Evolutionary conservation across 2,329 filamentous ascomycete genomes (phyloP), one percentile per base, ranked within the genome.

Genomic region (Claviceps lovelessii): DNA sequence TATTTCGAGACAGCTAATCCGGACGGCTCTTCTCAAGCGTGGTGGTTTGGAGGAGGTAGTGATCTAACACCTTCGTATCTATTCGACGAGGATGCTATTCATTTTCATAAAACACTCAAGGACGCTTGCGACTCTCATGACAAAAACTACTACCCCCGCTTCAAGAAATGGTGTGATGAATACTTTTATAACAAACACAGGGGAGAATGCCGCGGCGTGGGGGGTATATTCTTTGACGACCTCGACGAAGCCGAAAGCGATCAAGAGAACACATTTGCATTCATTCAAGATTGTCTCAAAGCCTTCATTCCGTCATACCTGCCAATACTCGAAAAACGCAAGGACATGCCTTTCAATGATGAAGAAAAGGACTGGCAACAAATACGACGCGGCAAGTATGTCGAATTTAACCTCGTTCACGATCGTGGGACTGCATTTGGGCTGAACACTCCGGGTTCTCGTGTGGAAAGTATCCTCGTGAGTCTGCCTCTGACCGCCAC

Each of bases 221-320:
- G 93, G 53, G 93, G 93, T 54, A 97, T 98, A 70, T 98, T 98
- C 80, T 98, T 98, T 65, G 93, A 98, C 70, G 93, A 98, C 68
- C 77, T 98, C 15, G 93, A 98, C 68, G 86, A 87, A 63, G 79
- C 81, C 1, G 86, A 91, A 63, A 88, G 90, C 58, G 88, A 93
- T 64, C 84, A 88, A 62, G 90, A 97, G 67, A 88, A 90, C 61
- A 80, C 90, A 0, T 97, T 98, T 67, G 82, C 86, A 17, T 97
- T 96, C 62, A 81, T 90, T 54, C 86, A 90, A 65, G 88, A 90
- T 65, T 88, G 87, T 63, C 76, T 96, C 55, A 81, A 83, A 57
- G 85, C 90, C 10, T 98, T 98, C 76, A 69, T 97, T 55, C 93
- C 93, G 1, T 86, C 85, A 0, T 98, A 97, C 65, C 64, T 96